Conservation (phyloP, 2,329 filamentous ascomycete genomes). For the Hymenoscyphus occultus region DNA sequence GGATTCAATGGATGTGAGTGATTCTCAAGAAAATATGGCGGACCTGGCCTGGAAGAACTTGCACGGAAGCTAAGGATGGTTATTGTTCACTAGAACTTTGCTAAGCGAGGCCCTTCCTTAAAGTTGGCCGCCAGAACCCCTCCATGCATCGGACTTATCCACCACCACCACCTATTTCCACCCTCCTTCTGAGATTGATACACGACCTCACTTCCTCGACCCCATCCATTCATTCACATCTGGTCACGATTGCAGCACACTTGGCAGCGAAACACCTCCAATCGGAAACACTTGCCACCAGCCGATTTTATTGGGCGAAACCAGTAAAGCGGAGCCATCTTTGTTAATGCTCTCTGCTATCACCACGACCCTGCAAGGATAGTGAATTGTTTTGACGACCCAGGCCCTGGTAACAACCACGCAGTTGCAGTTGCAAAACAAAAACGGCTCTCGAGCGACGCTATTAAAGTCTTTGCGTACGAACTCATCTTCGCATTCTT, state of each 20-base stretch:
- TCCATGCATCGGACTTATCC: background rate
- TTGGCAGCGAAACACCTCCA: constrained; percentile 1
- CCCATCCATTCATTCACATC: background rate
- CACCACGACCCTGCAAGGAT: constrained; percentile 11
- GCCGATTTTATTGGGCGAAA: background rate
- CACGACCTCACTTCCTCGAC: background rate
- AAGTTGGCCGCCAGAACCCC: background rate
- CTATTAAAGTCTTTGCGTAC: constrained; percentile 10
- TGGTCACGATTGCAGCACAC: background rate
- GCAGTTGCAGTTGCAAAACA: constrained; percentile 18
- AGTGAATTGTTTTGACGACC: constrained; percentile 19
- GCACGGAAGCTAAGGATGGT: background rate
- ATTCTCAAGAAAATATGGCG: background rate
- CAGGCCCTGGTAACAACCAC: constrained; percentile 7
- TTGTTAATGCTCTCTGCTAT: background rate
- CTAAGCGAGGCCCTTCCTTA: background rate
- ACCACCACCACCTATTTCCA: background rate
- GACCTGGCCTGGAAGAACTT: background rate
- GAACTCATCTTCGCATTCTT: background rate
- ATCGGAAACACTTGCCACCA: background rate
- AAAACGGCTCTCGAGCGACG: constrained; percentile 14
- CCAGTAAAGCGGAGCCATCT: constrained; percentile 9
- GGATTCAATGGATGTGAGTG: background rate
- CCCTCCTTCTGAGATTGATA: background rate
- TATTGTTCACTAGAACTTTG: constrained; percentile 4